phyloP scores from a whole-genome alignment of 345 rosid species.

The Nasturtium officinale region DNA sequence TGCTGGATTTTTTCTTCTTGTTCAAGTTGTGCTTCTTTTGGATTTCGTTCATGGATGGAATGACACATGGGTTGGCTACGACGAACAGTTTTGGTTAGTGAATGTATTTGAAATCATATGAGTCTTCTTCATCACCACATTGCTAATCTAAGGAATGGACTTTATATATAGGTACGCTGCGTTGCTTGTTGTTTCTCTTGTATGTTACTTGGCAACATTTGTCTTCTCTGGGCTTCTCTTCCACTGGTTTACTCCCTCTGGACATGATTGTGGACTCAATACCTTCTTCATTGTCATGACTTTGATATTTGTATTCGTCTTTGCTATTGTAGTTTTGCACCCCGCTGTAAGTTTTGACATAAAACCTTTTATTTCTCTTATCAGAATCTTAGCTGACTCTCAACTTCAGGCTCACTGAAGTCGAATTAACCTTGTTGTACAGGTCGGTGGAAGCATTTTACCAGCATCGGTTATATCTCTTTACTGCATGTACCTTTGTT shows the following conservation, averaged over 20 bases:
- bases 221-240: conserved; percentile 96
- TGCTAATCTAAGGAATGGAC: neutral
- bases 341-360: conserved; percentile 77
- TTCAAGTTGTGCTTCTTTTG: conserved; percentile 97
- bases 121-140: conserved; percentile 12
- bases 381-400: neutral
- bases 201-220: conserved; percentile 78
- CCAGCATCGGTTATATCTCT: conserved; percentile 91
- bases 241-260: conserved; percentile 96
- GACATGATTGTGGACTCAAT: conserved; percentile 95
- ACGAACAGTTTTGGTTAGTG: conserved; percentile 96
- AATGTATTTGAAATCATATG: neutral
- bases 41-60: conserved; percentile 99
- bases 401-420: conserved; percentile 20
- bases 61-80: conserved; percentile 97
- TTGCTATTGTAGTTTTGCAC: conserved; percentile 84
- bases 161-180: conserved; percentile 70
- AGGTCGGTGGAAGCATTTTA: conserved; percentile 93
- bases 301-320: conserved; percentile 66
- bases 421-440: conserved; percentile 25
- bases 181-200: conserved; percentile 77
- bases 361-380: neutral
- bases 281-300: conserved; percentile 80
- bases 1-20: conserved; percentile 93
- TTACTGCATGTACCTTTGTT: conserved; percentile 96